These are phyloP conservation scores for Zygotorulaspora chibaensis DNA, from an alignment of 805 yeast species.

Conservation along the genomic window DNA sequence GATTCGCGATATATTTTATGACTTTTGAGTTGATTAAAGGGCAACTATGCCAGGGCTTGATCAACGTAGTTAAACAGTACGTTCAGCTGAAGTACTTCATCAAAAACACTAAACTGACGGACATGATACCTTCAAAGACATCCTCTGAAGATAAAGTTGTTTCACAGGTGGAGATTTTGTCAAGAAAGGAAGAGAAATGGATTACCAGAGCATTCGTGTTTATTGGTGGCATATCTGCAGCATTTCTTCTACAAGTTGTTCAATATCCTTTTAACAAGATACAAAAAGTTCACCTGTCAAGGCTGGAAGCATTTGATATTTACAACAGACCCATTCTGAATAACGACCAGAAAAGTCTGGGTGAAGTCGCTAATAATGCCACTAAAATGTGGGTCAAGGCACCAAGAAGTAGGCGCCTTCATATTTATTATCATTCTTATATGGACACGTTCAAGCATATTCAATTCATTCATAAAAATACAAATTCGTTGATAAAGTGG, in stretches of 20 bases:
- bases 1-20: conserved; percentile 80
- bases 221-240: conserved; percentile 85
- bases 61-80: conserved; percentile 42
- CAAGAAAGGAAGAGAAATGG: conserved; percentile 27
- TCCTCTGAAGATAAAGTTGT: conserved; percentile 20
- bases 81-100: conserved; percentile 38
- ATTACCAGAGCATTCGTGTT: conserved; percentile 41
- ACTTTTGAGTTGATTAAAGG: conserved; percentile 78
- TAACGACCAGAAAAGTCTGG: conserved; percentile 26
- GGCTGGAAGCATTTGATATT: conserved; percentile 76
- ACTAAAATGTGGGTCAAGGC: conserved; percentile 15
- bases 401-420: conserved; percentile 23
- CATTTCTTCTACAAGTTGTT: conserved; percentile 65
- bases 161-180: conserved; percentile 20
- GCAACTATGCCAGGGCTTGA: conserved; percentile 50
- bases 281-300: conserved; percentile 72
- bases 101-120: conserved; percentile 21
- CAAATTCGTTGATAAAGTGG: conserved; percentile 50
- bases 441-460: conserved; percentile 67
- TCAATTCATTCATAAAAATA: conserved; percentile 47
- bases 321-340: conserved; percentile 33
- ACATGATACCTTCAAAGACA: conserved; percentile 21
- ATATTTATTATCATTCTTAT: conserved; percentile 68
- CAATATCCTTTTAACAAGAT: conserved; percentile 80
- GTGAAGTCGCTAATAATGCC: conserved; percentile 4